Percentiles rank a stretch among this genome's conserved stretches.
phyloP scores from a whole-genome alignment of 768 basidiomycete genomes.

The Podaxis carcinomalis region DNA sequence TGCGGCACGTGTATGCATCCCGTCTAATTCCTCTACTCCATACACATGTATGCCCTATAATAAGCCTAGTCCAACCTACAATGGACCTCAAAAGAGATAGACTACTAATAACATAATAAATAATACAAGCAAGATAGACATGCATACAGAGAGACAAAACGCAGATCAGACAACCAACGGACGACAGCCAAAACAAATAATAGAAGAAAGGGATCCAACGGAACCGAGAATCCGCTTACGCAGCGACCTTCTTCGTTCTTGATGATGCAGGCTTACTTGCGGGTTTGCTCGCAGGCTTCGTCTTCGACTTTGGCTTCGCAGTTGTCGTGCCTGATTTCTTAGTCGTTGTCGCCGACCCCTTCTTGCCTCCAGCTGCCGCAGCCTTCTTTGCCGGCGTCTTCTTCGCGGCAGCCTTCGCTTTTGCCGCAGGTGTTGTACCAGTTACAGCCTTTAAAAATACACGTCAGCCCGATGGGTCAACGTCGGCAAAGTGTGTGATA shows the following conservation, averaged over 20 bases:
- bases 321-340: conserved; percentile 26
- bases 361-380: conserved; percentile 22
- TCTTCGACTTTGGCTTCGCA: conserved; percentile 20
- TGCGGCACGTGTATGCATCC: background rate
- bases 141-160: background rate
- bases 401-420: conserved; percentile 34
- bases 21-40: background rate
- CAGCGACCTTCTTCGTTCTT: conserved; percentile 28
- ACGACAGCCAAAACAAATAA: background rate
- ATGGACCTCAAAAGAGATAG: background rate
- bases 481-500: conserved; percentile 2
- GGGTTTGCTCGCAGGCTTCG: conserved; percentile 25
- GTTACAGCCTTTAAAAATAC: conserved; percentile 46
- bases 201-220: conserved; percentile 13
- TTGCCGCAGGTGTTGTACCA: conserved; percentile 39
- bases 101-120: conserved; percentile 12
- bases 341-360: conserved; percentile 21
- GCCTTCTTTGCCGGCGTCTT: conserved; percentile 33
- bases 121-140: conserved; percentile 10
- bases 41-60: background rate
- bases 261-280: conserved; percentile 16
- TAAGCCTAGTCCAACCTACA: background rate
- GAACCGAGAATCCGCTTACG: conserved; percentile 11
- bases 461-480: background rate
- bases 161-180: conserved; percentile 2